These are phyloP conservation scores for Rhizoctonia solani DNA, from an alignment of 1,284 basidiomycete genomes.

Conservation along the genomic window DNA sequence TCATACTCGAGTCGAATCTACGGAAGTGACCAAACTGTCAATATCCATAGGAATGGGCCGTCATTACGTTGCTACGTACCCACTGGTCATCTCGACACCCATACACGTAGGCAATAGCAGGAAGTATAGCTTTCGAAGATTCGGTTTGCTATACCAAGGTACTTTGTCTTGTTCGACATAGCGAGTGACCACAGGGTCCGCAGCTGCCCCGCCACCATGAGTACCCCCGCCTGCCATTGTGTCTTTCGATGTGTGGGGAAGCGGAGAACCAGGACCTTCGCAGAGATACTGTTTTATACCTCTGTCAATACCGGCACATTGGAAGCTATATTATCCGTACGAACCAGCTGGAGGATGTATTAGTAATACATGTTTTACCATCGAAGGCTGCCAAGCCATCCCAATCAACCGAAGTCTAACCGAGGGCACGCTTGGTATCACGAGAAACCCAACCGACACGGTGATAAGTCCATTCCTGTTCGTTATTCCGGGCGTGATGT, in stretches of 20 bases:
- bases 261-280: slow-evolving; percentile 18
- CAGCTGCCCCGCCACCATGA: slow-evolving; percentile 15
- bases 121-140: slow-evolving; percentile 55
- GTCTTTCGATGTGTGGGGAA: slow-evolving; percentile 5
- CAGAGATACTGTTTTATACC: slow-evolving; percentile 9
- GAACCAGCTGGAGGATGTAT: not conserved
- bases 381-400: not conserved
- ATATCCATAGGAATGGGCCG: not conserved
- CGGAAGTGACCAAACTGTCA: not conserved
- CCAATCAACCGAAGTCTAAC: slow-evolving; percentile 12
- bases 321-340: not conserved
- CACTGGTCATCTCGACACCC: slow-evolving; percentile 64
- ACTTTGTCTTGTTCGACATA: slow-evolving; percentile 54
- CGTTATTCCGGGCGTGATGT: not conserved
- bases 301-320: slow-evolving; percentile 1
- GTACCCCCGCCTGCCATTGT: slow-evolving; percentile 27
- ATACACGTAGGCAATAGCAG: slow-evolving; percentile 62
- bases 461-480: slow-evolving; percentile 3
- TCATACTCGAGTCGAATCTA: slow-evolving; percentile 63
- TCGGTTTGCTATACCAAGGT: slow-evolving; percentile 62
- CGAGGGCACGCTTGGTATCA: slow-evolving; percentile 24
- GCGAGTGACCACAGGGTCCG: slow-evolving; percentile 51
- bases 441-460: slow-evolving; percentile 3
- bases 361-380: not conserved
- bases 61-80: slow-evolving; percentile 47